Conservation (phyloP, 2,329 filamentous ascomycete species). For the Colletotrichum musae region DNA sequence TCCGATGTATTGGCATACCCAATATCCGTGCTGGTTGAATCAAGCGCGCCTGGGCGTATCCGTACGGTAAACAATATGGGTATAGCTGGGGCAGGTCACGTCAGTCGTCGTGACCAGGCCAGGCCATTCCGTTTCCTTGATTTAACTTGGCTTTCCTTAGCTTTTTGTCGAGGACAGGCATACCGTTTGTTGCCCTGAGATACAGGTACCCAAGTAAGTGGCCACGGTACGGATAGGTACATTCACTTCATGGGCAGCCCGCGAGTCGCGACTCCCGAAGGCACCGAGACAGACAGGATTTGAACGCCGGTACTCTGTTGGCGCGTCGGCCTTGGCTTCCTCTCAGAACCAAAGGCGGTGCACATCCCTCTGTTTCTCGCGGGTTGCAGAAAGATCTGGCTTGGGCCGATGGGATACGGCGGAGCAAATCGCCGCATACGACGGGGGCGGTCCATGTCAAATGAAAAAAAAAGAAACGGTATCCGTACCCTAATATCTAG, state of each 20-base stretch:
- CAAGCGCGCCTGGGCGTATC: no score
- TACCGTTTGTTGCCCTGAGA: neutral
- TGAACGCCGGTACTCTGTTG: neutral
- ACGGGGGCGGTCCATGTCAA: conserved; percentile 23
- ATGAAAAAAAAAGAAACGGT: conserved; percentile 7
- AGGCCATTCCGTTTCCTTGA: neutral
- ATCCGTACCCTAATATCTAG: no score
- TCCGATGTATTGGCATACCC: neutral
- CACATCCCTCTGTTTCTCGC: conserved; percentile 6
- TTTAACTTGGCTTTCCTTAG: neutral
- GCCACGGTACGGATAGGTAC: conserved; percentile 4
- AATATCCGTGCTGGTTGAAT: no score
- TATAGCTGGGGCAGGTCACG: neutral
- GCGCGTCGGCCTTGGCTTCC: conserved; percentile 20
- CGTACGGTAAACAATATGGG: no score
- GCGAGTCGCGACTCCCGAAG: neutral
- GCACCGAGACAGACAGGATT: conserved; percentile 16
- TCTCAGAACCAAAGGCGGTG: conserved; percentile 8
- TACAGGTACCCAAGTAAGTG: neutral
- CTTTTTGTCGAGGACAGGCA: neutral
- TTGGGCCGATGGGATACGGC: neutral
- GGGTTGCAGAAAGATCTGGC: neutral
- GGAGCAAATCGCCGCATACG: conserved; percentile 27
- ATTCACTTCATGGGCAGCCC: conserved; percentile 16
- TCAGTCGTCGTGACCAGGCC: conserved; percentile 3